Percentiles rank a stretch among this genome's conserved stretches.
Evolutionary conservation across 305 asterid genomes (phyloP).

Genomic region (Rubia tinctorum): DNA sequence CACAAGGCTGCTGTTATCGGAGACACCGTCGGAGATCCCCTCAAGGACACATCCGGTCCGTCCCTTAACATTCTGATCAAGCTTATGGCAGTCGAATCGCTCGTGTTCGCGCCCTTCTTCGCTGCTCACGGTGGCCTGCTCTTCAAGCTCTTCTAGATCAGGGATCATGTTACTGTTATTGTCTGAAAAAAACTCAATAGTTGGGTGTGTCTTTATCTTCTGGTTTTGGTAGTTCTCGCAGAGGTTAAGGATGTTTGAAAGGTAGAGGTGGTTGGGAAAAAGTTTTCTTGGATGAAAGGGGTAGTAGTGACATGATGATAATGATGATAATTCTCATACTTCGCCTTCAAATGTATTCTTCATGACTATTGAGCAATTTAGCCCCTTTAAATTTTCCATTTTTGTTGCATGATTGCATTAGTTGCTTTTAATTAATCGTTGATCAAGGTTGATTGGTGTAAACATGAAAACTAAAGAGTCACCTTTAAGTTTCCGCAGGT

Average conservation of each 20-base stretch:
- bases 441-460: background rate
- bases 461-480: no score
- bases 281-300: background rate
- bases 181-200: no score
- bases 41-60: slow-evolving; percentile 97
- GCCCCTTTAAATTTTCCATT: background rate
- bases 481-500: background rate
- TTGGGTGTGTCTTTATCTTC: no score
- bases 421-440: background rate
- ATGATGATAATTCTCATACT: slow-evolving; percentile 5
- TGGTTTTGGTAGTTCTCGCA: slow-evolving; percentile 16
- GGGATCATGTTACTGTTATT: no score
- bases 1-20: slow-evolving; percentile 96
- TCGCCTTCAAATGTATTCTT: background rate
- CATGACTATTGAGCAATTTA: slow-evolving; percentile 10
- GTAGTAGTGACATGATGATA: slow-evolving; percentile 8
- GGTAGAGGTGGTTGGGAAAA: slow-evolving; percentile 15
- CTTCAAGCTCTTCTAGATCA: slow-evolving; percentile 68
- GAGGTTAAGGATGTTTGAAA: slow-evolving; percentile 3
- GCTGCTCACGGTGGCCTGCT: slow-evolving; percentile 92
- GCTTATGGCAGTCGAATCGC: slow-evolving; percentile 95
- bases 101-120: slow-evolving; percentile 91
- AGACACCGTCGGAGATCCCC: slow-evolving; percentile 91
- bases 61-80: slow-evolving; percentile 90
- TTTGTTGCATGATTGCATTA: background rate